These are phyloP conservation scores for Phaffomyces opuntiae DNA, from an alignment of 805 yeast species.

Conservation along the genomic window DNA sequence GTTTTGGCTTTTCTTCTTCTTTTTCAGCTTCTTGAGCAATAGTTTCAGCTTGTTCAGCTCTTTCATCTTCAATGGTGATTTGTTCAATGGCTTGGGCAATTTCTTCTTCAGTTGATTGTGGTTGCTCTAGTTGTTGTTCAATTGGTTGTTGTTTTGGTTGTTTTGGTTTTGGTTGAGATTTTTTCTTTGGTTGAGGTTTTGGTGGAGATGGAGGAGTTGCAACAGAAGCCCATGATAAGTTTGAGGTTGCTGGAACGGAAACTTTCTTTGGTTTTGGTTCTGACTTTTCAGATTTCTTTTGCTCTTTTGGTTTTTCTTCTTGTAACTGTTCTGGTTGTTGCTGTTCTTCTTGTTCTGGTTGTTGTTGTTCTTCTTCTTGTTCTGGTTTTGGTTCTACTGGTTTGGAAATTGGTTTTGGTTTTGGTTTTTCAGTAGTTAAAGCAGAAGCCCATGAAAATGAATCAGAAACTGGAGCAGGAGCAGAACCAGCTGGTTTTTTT, in stretches of 20 bases:
- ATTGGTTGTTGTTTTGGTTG: constrained; percentile 8
- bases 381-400: constrained; percentile 15
- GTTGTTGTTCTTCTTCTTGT: constrained; percentile 10
- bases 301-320: constrained; percentile 11
- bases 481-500: constrained; percentile 13
- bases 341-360: constrained; percentile 14
- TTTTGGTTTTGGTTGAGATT: constrained; percentile 18
- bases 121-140: neutral
- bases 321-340: constrained; percentile 11
- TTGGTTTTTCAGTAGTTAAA: constrained; percentile 19
- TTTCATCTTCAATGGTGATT: constrained; percentile 17
- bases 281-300: constrained; percentile 4
- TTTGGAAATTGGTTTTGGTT: constrained; percentile 14
- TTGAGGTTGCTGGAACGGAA: constrained; percentile 23
- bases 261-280: constrained; percentile 14
- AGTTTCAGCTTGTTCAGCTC: constrained; percentile 13
- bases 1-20: constrained; percentile 21
- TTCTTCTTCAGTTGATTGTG: neutral
- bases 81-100: neutral
- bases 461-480: constrained; percentile 13
- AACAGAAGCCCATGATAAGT: constrained; percentile 62
- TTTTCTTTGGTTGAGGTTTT: constrained; percentile 21
- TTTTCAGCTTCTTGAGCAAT: constrained; percentile 12
- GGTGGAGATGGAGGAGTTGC: constrained; percentile 52
- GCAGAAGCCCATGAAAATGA: constrained; percentile 26